These are phyloP conservation scores for Colletotrichum nymphaeae DNA, from an alignment of 2,329 filamentous ascomycete genomes.

Conservation along the genomic window DNA sequence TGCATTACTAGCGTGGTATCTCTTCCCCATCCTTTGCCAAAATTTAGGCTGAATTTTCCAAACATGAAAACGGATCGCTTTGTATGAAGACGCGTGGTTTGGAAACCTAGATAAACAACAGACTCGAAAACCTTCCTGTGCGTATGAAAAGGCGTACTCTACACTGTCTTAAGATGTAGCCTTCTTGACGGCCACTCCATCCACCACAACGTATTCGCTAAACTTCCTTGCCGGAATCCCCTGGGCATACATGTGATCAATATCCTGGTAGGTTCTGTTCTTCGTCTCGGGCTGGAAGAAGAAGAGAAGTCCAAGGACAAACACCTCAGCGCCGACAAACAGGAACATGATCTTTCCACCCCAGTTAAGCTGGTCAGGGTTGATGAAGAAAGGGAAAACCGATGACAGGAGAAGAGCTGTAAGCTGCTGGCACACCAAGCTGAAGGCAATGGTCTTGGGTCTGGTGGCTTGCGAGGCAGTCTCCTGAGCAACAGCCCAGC, in stretches of 20 bases:
- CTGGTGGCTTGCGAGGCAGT: neutral
- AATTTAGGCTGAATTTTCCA: neutral
- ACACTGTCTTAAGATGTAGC: neutral
- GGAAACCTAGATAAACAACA: neutral
- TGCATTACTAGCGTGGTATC: neutral
- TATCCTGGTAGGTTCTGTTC: slow-evolving; percentile 49
- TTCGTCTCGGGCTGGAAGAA: slow-evolving; percentile 52
- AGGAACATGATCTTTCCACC: neutral
- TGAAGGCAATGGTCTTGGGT: neutral
- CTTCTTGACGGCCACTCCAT: neutral
- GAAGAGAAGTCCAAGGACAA: slow-evolving; percentile 42
- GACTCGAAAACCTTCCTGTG: neutral
- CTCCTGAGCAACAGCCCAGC: neutral
- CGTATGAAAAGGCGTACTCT: neutral
- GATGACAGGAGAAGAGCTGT: neutral
- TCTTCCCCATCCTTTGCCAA: neutral
- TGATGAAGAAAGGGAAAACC: neutral
- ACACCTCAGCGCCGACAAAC: neutral
- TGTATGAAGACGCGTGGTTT: neutral
- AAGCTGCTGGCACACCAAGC: neutral
- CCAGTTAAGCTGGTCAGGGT: neutral
- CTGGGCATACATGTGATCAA: slow-evolving; percentile 44
- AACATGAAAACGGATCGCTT: neutral
- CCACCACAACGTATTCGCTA: neutral
- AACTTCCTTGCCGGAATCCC: neutral